Conservation (phyloP, 2,329 filamentous ascomycete genomes). For the Pseudocercospora eumusae region DNA sequence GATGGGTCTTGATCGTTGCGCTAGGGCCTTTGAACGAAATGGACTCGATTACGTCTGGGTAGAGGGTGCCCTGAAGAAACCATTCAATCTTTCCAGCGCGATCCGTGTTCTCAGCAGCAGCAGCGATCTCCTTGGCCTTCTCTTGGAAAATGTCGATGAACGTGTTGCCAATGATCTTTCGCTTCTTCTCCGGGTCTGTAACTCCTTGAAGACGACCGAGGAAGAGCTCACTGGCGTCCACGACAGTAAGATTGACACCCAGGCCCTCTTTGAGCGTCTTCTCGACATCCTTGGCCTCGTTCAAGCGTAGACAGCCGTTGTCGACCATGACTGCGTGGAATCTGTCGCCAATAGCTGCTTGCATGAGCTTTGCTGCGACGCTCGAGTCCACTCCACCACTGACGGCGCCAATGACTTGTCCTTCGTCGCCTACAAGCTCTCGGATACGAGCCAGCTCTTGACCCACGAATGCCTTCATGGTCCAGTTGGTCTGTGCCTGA, state of each 20-base stretch:
- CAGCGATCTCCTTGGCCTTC: slow-evolving; percentile 73
- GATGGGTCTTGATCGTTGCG: slow-evolving; percentile 72
- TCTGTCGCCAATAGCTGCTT: slow-evolving; percentile 79
- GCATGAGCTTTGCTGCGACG: slow-evolving; percentile 82
- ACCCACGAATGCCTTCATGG: slow-evolving; percentile 79
- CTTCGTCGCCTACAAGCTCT: slow-evolving; percentile 75
- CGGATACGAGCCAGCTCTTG: slow-evolving; percentile 80
- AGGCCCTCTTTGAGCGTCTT: slow-evolving; percentile 75
- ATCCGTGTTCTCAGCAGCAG: slow-evolving; percentile 65
- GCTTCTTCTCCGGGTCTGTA: slow-evolving; percentile 76
- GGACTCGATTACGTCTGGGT: slow-evolving; percentile 71
- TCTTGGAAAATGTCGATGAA: slow-evolving; percentile 84
- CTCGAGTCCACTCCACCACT: slow-evolving; percentile 87
- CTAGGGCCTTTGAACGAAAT: slow-evolving; percentile 73
- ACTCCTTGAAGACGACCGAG: slow-evolving; percentile 74
- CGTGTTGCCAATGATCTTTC: slow-evolving; percentile 83
- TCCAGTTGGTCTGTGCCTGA: slow-evolving; percentile 74
- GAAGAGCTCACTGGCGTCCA: slow-evolving; percentile 77
- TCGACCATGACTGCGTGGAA: slow-evolving; percentile 86
- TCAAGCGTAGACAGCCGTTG: slow-evolving; percentile 80
- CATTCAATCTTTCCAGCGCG: slow-evolving; percentile 77
- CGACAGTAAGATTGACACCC: slow-evolving; percentile 85
- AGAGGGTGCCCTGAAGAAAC: slow-evolving; percentile 85
- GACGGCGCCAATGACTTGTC: slow-evolving; percentile 78
- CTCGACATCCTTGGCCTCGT: slow-evolving; percentile 82